Percentiles rank a stretch among this genome's conserved stretches.
Conservation (phyloP, 371 early-diverging fungal genomes). For the Polyrhizophydium stewartii region DNA sequence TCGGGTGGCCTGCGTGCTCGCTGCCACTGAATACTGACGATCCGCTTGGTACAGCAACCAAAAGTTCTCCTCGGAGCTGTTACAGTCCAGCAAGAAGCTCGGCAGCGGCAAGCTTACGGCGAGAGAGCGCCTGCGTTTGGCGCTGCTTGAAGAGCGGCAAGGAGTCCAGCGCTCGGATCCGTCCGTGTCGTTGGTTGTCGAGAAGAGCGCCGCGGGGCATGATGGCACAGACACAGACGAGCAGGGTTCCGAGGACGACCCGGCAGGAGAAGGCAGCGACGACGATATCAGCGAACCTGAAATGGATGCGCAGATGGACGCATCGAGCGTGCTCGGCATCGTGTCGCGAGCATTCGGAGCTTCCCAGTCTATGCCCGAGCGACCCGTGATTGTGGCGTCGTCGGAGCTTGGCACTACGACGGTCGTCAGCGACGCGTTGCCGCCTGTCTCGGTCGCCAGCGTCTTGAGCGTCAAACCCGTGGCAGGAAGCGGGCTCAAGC, state of each 20-base stretch:
- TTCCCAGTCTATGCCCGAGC: background rate
- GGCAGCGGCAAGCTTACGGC: conserved; percentile 67
- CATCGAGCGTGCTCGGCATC: conserved; percentile 2
- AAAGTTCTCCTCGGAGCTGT: conserved; percentile 64
- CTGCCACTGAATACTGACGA: background rate
- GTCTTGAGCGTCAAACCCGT: conserved; percentile 1
- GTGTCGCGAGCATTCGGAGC: conserved; percentile 11
- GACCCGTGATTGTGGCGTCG: background rate
- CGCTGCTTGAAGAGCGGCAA: conserved; percentile 66
- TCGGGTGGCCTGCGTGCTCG: conserved; percentile 25
- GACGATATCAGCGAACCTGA: too few relatives aligned
- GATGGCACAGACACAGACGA: conserved; percentile 1
- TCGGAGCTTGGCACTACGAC: background rate
- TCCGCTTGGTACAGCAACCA: conserved; percentile 33
- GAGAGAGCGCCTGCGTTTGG: conserved; percentile 66
- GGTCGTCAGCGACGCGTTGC: too few relatives aligned
- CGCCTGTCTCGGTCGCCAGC: too few relatives aligned
- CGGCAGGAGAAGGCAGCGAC: background rate
- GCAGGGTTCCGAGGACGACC: background rate
- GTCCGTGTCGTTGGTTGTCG: conserved; percentile 38
- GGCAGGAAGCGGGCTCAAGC: conserved; percentile 27
- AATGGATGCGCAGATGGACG: background rate
- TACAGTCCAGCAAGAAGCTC: conserved; percentile 75
- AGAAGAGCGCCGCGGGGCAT: conserved; percentile 9
- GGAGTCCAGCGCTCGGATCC: conserved; percentile 59